Conservation (phyloP, 345 rosid species). For the Citrus medica region DNA sequence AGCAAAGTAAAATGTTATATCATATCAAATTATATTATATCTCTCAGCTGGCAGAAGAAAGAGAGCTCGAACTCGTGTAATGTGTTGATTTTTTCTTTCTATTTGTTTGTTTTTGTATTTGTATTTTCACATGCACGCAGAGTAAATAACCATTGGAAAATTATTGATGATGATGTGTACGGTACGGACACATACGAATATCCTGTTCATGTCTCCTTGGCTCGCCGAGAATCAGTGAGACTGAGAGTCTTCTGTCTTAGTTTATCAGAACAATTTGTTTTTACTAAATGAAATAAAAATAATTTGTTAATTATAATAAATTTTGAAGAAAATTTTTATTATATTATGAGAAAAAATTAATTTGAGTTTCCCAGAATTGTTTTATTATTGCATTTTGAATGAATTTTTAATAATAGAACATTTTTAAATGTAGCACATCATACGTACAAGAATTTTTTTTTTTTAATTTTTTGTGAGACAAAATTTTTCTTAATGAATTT, state of each 20-base stretch:
- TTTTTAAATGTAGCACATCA: no score
- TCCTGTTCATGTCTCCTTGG: not conserved
- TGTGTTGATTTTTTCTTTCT: not conserved
- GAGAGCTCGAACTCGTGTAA: not conserved
- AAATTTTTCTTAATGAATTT: not conserved
- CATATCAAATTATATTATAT: no score
- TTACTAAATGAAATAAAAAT: not conserved
- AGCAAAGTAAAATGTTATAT: no score
- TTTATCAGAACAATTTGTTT: not conserved
- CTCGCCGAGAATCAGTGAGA: not conserved
- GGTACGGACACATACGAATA: constrained; percentile 7
- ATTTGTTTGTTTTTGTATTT: not conserved
- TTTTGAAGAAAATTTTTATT: not conserved
- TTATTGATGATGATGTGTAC: not conserved
- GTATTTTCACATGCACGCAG: not conserved
- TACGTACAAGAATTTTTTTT: no score
- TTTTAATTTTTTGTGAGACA: not conserved
- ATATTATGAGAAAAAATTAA: no score
- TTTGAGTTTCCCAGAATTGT: no score
- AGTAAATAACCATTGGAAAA: no score
- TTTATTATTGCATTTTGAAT: no score
- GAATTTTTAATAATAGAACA: no score
- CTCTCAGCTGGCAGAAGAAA: not conserved
- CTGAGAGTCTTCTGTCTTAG: not conserved
- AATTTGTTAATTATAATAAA: not conserved